Evolutionary conservation across 2,329 filamentous ascomycete genomes (phyloP).

Genomic region (Sporothrix pallida): DNA sequence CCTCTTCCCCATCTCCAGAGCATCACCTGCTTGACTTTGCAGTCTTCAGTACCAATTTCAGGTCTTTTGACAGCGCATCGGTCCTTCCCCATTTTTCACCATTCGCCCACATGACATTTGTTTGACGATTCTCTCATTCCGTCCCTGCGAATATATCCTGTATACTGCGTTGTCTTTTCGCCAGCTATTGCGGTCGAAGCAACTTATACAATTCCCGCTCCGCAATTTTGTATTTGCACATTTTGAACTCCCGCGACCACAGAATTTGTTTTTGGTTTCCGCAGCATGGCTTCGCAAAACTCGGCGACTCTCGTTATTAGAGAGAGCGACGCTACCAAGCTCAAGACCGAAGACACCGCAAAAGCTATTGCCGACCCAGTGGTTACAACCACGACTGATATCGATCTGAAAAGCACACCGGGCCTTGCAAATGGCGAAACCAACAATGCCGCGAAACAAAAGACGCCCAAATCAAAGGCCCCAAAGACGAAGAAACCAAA

Average conservation of each 20-base stretch:
- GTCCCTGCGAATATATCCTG: not conserved
- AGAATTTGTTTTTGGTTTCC: not conserved
- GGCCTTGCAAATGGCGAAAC: conserved; percentile 36
- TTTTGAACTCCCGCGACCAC: not conserved
- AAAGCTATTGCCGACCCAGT: conserved; percentile 39
- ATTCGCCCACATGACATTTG: not conserved
- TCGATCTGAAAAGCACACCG: conserved; percentile 38
- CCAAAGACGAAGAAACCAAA: conserved; percentile 43
- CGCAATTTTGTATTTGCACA: not conserved
- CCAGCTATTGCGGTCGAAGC: not conserved
- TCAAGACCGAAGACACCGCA: conserved; percentile 39
- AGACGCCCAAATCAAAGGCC: conserved; percentile 41
- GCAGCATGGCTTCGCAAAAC: conserved; percentile 40
- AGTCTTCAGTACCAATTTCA: not conserved
- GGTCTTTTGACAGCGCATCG: not conserved
- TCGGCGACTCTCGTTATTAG: conserved; percentile 38
- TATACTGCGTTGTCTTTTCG: not conserved
- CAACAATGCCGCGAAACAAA: conserved; percentile 35
- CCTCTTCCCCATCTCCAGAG: not conserved
- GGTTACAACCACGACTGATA: conserved; percentile 32
- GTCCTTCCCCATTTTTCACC: not conserved
- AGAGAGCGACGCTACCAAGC: conserved; percentile 37
- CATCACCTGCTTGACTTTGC: conserved; percentile 6
- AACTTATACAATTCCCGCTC: too few relatives aligned
- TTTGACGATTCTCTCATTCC: not conserved